Percentiles rank a stretch among this genome's conserved stretches.
Conservation (phyloP, 2,329 filamentous ascomycete genomes). For the Tolypocladium paradoxum region DNA sequence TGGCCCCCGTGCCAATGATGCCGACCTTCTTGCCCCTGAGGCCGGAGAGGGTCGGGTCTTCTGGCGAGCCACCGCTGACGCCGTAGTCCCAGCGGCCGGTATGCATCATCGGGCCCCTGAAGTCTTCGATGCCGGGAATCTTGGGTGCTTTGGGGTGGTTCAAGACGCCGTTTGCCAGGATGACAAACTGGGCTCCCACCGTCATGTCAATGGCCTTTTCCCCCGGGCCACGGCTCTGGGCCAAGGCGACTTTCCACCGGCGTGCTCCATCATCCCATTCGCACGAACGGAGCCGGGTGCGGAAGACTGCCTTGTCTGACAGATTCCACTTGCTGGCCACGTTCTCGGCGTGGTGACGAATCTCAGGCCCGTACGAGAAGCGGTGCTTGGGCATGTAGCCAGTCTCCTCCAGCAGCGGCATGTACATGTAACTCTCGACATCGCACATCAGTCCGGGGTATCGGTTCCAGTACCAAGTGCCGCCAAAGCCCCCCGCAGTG, state of each 20-base stretch:
- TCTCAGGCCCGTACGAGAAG: constrained; percentile 31
- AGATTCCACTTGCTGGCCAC: constrained; percentile 32
- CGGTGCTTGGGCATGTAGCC: constrained; percentile 44
- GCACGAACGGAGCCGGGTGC: constrained; percentile 26
- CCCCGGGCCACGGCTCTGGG: constrained; percentile 14
- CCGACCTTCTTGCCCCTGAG: constrained; percentile 36
- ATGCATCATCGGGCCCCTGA: constrained; percentile 32
- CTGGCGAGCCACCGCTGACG: constrained; percentile 27
- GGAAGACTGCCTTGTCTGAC: constrained; percentile 25
- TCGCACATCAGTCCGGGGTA: constrained; percentile 45
- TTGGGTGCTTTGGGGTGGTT: constrained; percentile 30
- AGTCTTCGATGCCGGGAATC: constrained; percentile 28
- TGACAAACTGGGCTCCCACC: constrained; percentile 28
- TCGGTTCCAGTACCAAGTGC: constrained; percentile 42
- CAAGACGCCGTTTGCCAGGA: constrained; percentile 27
- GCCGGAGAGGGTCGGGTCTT: constrained; percentile 28
- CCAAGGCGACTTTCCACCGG: constrained; percentile 11
- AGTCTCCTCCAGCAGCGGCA: constrained; percentile 50
- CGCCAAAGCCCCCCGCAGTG: constrained; percentile 32
- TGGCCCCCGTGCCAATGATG: constrained; percentile 40
- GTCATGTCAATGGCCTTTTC: constrained; percentile 10
- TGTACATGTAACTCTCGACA: constrained; percentile 47
- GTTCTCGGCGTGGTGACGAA: constrained; percentile 29
- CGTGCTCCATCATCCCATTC: constrained; percentile 33
- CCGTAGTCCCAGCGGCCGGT: constrained; percentile 35